Evolutionary conservation across 1,139 yeast genomes (phyloP).

Genomic region (Meyerozyma sp.): DNA sequence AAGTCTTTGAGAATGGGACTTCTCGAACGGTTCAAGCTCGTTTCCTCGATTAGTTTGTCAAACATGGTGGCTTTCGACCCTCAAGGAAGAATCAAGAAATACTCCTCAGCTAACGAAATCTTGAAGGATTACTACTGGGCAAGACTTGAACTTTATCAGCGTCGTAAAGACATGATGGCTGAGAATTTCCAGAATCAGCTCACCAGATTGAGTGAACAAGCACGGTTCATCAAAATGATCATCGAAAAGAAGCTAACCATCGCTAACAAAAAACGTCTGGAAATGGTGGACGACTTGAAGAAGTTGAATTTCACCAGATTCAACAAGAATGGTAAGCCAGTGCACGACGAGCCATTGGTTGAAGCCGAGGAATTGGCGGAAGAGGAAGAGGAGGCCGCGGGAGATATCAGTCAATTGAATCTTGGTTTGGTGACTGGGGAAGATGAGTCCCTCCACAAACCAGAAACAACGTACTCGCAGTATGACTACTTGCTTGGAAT

Average conservation of each 20-base stretch:
- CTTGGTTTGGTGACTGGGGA: slow-evolving; percentile 24
- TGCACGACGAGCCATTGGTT: slow-evolving; percentile 8
- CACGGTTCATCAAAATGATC: slow-evolving; percentile 85
- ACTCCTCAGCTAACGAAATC: slow-evolving; percentile 70
- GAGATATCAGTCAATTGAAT: slow-evolving; percentile 32
- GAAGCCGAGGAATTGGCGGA: slow-evolving; percentile 9
- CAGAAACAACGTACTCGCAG: slow-evolving; percentile 47
- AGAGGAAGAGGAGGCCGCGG: slow-evolving; percentile 28
- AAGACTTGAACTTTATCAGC: slow-evolving; percentile 85
- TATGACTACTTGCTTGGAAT: slow-evolving; percentile 77
- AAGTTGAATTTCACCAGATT: slow-evolving; percentile 69
- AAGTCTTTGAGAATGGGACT: slow-evolving; percentile 71
- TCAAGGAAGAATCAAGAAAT: slow-evolving; percentile 82
- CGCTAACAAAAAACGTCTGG: slow-evolving; percentile 67
- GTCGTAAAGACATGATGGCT: slow-evolving; percentile 78
- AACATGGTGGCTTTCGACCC: slow-evolving; percentile 98
- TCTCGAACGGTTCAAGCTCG: slow-evolving; percentile 76
- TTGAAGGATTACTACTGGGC: slow-evolving; percentile 79
- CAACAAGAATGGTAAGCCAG: slow-evolving; percentile 60
- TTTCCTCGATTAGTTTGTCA: slow-evolving; percentile 60
- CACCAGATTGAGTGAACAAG: slow-evolving; percentile 73
- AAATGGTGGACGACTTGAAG: slow-evolving; percentile 59
- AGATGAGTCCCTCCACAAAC: slow-evolving; percentile 25
- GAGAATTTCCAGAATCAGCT: slow-evolving; percentile 68
- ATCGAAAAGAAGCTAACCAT: slow-evolving; percentile 69